Evolutionary conservation across 2,329 filamentous ascomycete genomes (phyloP).

Genomic region (Monascus ruber): DNA sequence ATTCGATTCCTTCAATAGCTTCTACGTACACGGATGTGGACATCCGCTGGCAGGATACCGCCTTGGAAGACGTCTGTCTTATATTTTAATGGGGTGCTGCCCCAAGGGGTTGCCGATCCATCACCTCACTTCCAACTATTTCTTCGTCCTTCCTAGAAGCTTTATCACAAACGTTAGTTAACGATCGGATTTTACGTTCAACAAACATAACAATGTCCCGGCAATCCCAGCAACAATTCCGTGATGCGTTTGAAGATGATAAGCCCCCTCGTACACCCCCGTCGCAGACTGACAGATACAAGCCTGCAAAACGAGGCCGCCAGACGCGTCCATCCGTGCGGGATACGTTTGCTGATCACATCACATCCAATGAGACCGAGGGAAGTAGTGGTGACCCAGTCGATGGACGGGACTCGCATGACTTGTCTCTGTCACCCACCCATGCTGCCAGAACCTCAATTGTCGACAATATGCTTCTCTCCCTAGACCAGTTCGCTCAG

Average conservation of each 20-base stretch:
- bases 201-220: conserved; percentile 14
- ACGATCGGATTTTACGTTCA: conserved; percentile 7
- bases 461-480: conserved; percentile 90
- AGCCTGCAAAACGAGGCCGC: conserved; percentile 16
- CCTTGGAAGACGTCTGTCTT: too few relatives aligned
- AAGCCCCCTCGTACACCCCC: conserved; percentile 33
- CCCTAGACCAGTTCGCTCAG: conserved; percentile 69
- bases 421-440: conserved; percentile 66
- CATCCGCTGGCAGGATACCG: too few relatives aligned
- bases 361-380: conserved; percentile 19
- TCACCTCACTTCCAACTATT: too few relatives aligned
- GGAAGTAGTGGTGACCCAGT: conserved; percentile 23
- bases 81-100: too few relatives aligned
- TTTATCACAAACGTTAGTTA: background rate
- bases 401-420: conserved; percentile 48
- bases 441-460: conserved; percentile 79
- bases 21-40: too few relatives aligned
- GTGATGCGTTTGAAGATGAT: conserved; percentile 12
- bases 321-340: conserved; percentile 24
- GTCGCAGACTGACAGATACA: conserved; percentile 22
- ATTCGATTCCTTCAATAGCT: too few relatives aligned
- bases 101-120: too few relatives aligned
- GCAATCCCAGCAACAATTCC: conserved; percentile 8
- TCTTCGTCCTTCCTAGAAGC: too few relatives aligned
- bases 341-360: conserved; percentile 30